Conservation (phyloP, 176 grass and related monocot species). For the Zoysia japonica region DNA sequence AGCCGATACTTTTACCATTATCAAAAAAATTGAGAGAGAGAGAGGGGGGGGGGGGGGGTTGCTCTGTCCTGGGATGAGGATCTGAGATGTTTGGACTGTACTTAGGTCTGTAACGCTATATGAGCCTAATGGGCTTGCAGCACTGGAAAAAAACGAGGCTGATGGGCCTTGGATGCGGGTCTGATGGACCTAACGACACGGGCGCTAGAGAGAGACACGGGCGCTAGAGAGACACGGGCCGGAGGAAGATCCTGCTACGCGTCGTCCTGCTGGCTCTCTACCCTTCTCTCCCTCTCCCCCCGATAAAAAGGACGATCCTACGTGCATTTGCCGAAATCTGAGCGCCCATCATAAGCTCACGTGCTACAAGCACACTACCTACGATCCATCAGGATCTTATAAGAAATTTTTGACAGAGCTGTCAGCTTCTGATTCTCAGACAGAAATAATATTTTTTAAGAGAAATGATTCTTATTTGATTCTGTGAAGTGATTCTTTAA, state of each 20-base stretch:
- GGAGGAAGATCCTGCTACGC: neutral
- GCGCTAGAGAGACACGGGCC: neutral
- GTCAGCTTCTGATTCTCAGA: too few relatives aligned
- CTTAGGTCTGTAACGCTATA: neutral
- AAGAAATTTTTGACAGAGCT: neutral
- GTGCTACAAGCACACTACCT: conserved; percentile 2
- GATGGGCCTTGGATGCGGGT: neutral
- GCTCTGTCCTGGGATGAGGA: neutral
- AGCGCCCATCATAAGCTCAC: conserved; percentile 37
- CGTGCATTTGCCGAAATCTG: conserved; percentile 21
- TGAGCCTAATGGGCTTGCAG: neutral
- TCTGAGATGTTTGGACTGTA: neutral
- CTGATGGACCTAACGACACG: neutral
- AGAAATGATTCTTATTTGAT: too few relatives aligned
- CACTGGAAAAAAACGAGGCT: neutral
- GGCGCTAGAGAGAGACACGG: neutral
- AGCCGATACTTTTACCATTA: too few relatives aligned
- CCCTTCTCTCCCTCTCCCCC: too few relatives aligned
- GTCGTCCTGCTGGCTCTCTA: too few relatives aligned
- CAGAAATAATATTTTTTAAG: too few relatives aligned
- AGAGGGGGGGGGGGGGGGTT: too few relatives aligned
- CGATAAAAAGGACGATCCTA: neutral
- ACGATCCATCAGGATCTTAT: neutral
- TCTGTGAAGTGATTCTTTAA: too few relatives aligned
- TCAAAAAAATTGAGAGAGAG: too few relatives aligned